Conservation (phyloP, 2,329 filamentous ascomycete species). For the Cyanodermella asteris region DNA sequence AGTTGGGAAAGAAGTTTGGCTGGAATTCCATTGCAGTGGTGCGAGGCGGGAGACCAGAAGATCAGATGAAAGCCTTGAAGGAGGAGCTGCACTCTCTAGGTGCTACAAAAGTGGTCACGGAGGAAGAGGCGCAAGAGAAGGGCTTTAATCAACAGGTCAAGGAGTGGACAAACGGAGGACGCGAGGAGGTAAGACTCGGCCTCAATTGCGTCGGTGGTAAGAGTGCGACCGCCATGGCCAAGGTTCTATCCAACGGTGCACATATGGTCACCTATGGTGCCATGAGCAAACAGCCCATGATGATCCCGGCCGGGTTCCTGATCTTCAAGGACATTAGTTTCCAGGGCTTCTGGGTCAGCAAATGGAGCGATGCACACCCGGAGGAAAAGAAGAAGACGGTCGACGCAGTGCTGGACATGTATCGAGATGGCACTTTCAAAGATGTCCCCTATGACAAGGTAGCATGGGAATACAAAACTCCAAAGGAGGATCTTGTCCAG, state of each 20-base stretch:
- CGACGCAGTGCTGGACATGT: conserved; percentile 61
- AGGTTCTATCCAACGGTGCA: conserved; percentile 44
- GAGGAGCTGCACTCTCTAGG: conserved; percentile 38
- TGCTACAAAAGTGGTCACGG: conserved; percentile 40
- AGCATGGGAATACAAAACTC: conserved; percentile 63
- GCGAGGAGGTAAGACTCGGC: conserved; percentile 52
- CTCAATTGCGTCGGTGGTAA: conserved; percentile 91
- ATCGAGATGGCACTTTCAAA: conserved; percentile 52
- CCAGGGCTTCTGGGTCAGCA: conserved; percentile 84
- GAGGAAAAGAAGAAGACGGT: conserved; percentile 58
- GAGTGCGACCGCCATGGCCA: conserved; percentile 55
- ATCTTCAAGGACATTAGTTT: conserved; percentile 89
- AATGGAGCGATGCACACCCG: conserved; percentile 59
- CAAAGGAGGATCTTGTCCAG: conserved; percentile 42
- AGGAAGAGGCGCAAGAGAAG: conserved; percentile 28
- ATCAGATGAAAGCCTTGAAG: conserved; percentile 43
- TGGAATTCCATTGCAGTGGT: conserved; percentile 80
- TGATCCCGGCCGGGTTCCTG: conserved; percentile 58
- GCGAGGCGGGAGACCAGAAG: conserved; percentile 42
- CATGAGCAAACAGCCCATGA: conserved; percentile 75
- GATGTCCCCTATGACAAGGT: conserved; percentile 69
- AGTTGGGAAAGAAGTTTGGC: conserved; percentile 69
- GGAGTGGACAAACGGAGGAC: conserved; percentile 49
- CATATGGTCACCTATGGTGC: conserved; percentile 85
- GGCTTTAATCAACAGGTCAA: conserved; percentile 28